Base-by-base conservation (phyloP, 78 protist species). In the Dictyostelium citrinum region DNA sequence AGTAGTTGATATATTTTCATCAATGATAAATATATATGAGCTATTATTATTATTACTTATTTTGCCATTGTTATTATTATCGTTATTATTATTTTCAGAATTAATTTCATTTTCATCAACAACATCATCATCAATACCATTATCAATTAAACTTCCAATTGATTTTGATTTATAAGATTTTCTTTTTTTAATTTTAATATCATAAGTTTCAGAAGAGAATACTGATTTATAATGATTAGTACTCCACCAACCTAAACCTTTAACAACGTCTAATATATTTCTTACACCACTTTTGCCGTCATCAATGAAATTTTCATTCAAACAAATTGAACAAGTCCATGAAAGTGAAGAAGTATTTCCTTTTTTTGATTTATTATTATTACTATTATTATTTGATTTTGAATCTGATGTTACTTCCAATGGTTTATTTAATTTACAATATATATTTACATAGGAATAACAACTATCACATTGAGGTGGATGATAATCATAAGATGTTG, bases 221-320 rank as follows among this genome's bases (percentile, higher is more conserved):
- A 78, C 85, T 29, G 64, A 41, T 45, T 78, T 78, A 35, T 64
- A 88, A 37, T 46, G 67, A 27, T 76, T 41, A 7, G 92, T 76
- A 51, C 41, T 81, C 93, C 93, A 88, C 93, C 93, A 88, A 14
- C 93, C 93, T 6, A 67, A n/a, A 8, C 92, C 92, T 33, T 75
- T 70, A 22, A 60, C 70, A 20, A 86, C 84, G 2, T 86, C 92
- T 39, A 37, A 55, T 35, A 78, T 78, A 12, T 55, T 77, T 74
- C 93, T 81, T 12, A 88, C 84, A 12, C 92, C 92, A 24, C 46
- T 49, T 58, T 37, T 77, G 22, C 92, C 92, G 31, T 77, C 72
- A 77, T 86, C 92, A 49, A 88, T 88, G 0, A 5, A 1, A 46
- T 88, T 88, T 9, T 9, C 20, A 20, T 41, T 17, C 4, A 22